Base-by-base conservation (phyloP, 1,284 basidiomycete species). In the Clitocybe nebularis region DNA sequence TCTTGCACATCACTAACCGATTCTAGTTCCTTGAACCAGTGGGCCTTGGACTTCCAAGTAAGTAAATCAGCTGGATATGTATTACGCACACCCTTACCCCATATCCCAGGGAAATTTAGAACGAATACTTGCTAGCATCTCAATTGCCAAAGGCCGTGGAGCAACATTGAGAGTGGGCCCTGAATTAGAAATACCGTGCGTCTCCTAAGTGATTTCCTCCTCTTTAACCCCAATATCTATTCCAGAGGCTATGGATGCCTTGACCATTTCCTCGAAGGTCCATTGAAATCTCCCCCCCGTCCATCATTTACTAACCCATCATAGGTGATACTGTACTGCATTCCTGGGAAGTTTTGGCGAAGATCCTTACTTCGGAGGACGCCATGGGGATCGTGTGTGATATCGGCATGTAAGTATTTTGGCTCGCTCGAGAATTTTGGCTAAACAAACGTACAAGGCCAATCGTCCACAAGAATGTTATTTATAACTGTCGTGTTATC, bases 91-190 rank as follows among this genome's bases (percentile, higher is more conserved):
- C n/a, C n/a, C 19, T 25, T 17, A 36, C 34, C 28, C 36, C 38
- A 14, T 23, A n/a, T 25, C 16, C 38, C 46, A 93, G 89, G 93
- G 93, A 30, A 96, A 96, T 60, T 78, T 86, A 53, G 86, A 94
- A 49, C 82, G 96, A 14, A 99, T 99, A 49, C 66, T 98, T 30
- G 72, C 79, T 40, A 97, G 93, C 49, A 98, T 99, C 51, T 69
- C 70, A 4, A 79, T 93, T 36, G 93, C 96, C 3, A 98, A 95
- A 64, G 73, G 79, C 37, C 74, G 82, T 39, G 93, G 93, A n/a
- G 93, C 94, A 5, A 89, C 84, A 2, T 68, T 99, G 21, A 77
- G 96, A 56, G 94, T 99, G n/a, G 96, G 96, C 1, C 96, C 96
- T 13, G 95, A 98, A 63, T 75, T 99, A n/a, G 96, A 99, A 67